These are phyloP conservation scores for Epichloe sylvatica DNA, from an alignment of 2,329 filamentous ascomycete species.

Conservation along the genomic window DNA sequence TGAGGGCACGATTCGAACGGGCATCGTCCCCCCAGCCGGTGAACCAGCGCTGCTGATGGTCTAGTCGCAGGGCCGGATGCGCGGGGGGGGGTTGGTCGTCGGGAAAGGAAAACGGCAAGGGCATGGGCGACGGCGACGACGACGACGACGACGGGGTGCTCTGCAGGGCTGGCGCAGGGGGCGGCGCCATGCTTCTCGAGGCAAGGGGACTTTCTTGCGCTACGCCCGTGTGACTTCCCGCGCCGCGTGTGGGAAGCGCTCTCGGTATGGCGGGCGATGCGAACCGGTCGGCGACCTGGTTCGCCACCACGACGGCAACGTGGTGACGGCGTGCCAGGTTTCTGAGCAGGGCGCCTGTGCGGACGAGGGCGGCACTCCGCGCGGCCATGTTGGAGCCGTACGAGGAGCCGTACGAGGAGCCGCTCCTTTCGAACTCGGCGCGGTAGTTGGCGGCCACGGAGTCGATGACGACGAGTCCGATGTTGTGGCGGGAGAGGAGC, in stretches of 20 bases:
- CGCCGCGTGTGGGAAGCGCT: neutral
- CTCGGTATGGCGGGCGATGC: constrained; percentile 10
- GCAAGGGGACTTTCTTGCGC: constrained; percentile 37
- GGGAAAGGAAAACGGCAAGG: constrained; percentile 21
- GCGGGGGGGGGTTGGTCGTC: constrained; percentile 18
- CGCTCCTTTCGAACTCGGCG: constrained; percentile 63
- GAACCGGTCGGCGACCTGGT: constrained; percentile 90
- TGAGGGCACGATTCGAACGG: constrained; percentile 35
- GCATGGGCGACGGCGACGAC: constrained; percentile 7
- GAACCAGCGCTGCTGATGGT: constrained; percentile 90
- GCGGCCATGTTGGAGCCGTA: constrained; percentile 51
- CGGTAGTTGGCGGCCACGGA: constrained; percentile 93
- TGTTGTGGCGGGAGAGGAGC: constrained; percentile 56
- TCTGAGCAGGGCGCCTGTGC: constrained; percentile 61
- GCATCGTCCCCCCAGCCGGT: constrained; percentile 81
- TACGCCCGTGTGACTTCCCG: neutral
- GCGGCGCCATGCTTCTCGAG: constrained; percentile 26
- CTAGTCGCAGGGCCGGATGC: constrained; percentile 50
- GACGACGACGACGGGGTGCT: neutral
- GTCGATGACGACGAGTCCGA: constrained; percentile 77
- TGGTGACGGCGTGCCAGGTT: constrained; percentile 59
- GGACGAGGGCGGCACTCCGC: constrained; percentile 62
- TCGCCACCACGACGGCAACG: constrained; percentile 79
- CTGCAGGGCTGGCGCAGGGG: constrained; percentile 17
- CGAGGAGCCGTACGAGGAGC: constrained; percentile 22